A percentile compares a stretch with the other conserved stretches of the same genome.
Evolutionary conservation across 2,329 filamentous ascomycete genomes (phyloP).

Genomic region (Raffaelea albimanens): DNA sequence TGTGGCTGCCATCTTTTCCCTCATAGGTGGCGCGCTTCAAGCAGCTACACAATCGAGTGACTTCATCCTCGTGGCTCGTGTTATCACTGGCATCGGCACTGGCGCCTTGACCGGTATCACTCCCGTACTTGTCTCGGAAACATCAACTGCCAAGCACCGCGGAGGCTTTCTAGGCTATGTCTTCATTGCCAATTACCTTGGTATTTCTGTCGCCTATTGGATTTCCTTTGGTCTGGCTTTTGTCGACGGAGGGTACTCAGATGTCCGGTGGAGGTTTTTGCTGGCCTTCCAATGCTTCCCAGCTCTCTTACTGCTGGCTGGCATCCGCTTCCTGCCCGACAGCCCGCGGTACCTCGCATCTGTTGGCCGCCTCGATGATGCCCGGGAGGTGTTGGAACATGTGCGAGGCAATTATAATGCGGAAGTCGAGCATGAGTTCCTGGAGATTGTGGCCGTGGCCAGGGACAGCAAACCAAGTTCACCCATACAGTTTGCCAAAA

Average conservation of each 20-base stretch:
- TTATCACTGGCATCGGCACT: slow-evolving; percentile 42
- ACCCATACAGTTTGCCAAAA: slow-evolving; percentile 27
- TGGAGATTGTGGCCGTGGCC: slow-evolving; percentile 30
- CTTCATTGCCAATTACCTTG: slow-evolving; percentile 43
- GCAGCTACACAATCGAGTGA: slow-evolving; percentile 31
- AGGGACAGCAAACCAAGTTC: slow-evolving; percentile 25
- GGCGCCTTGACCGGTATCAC: slow-evolving; percentile 40
- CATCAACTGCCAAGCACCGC: slow-evolving; percentile 33
- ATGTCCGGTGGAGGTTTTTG: slow-evolving; percentile 27
- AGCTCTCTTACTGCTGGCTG: slow-evolving; percentile 26
- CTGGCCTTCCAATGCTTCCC: slow-evolving; percentile 31
- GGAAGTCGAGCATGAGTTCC: slow-evolving; percentile 29
- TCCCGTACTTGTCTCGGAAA: slow-evolving; percentile 38
- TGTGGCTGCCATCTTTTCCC: slow-evolving; percentile 33
- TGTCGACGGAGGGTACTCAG: slow-evolving; percentile 17
- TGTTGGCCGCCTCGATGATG: slow-evolving; percentile 18
- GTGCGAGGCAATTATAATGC: slow-evolving; percentile 22
- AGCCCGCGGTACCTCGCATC: slow-evolving; percentile 27
- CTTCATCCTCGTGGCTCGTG: slow-evolving; percentile 39
- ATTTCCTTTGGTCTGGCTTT: slow-evolving; percentile 23
- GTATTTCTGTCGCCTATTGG: slow-evolving; percentile 33
- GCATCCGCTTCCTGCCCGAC: slow-evolving; percentile 33
- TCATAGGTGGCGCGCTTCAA: slow-evolving; percentile 39
- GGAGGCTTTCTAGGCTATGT: slow-evolving; percentile 37
- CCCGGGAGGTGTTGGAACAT: slow-evolving; percentile 18